A percentile compares a stretch with the other conserved stretches of the same genome.
phyloP scores from a whole-genome alignment of 1,139 yeast species.

The Zhuliangozyma blackwelliae region DNA sequence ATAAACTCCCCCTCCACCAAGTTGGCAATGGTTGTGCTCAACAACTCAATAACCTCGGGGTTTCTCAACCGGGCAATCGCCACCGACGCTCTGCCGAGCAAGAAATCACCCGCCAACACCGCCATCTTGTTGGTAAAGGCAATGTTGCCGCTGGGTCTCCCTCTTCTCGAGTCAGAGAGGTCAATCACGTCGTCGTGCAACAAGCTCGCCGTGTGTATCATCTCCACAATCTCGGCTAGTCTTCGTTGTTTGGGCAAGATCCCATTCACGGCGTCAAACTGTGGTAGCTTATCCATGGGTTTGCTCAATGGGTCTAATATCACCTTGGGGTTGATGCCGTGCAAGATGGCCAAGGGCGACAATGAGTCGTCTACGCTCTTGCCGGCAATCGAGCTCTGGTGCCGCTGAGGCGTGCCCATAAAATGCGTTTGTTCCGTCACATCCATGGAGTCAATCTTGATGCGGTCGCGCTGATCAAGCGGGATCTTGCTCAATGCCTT shows the following conservation, averaged over 20 bases:
- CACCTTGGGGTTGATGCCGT: conserved; percentile 82
- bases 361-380: conserved; percentile 55
- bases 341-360: conserved; percentile 77
- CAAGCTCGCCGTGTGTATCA: conserved; percentile 97
- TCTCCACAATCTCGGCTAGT: conserved; percentile 93
- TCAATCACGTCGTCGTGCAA: conserved; percentile 97
- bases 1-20: conserved; percentile 97
- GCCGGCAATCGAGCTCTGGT: conserved; percentile 44
- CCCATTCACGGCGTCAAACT: conserved; percentile 57
- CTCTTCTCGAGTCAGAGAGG: conserved; percentile 84
- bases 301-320: conserved; percentile 78
- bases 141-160: conserved; percentile 85
- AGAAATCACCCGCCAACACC: conserved; percentile 91
- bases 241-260: conserved; percentile 92
- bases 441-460: conserved; percentile 56
- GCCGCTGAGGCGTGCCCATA: conserved; percentile 45
- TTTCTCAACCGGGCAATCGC: conserved; percentile 89
- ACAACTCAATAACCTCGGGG: conserved; percentile 94
- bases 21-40: conserved; percentile 94
- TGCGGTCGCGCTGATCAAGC: conserved; percentile 58
- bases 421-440: conserved; percentile 62
- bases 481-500: conserved; percentile 83
- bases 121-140: conserved; percentile 98
- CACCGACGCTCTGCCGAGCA: conserved; percentile 93
- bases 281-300: conserved; percentile 71